phyloP scores from a whole-genome alignment of 1,284 basidiomycete genomes.

The Ustilago bromivora region DNA sequence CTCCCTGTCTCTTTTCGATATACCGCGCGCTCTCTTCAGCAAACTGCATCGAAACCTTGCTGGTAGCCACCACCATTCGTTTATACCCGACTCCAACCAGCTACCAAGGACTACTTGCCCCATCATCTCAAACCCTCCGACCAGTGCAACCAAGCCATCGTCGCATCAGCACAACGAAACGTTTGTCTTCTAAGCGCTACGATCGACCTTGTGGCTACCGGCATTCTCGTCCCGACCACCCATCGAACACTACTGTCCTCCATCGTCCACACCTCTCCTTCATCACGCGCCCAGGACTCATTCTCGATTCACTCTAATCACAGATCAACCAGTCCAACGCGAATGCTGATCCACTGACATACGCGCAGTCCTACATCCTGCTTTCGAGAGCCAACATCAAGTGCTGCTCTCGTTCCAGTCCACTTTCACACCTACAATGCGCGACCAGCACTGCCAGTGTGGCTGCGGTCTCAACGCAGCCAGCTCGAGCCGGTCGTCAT shows the following conservation, averaged over 20 bases:
- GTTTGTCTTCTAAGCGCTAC: no score
- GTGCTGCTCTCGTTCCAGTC: neutral
- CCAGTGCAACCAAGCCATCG: no score
- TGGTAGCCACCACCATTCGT: neutral
- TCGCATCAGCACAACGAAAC: no score
- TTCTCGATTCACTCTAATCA: neutral
- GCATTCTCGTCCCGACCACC: neutral
- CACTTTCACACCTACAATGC: conserved; percentile 7
- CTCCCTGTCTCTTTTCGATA: neutral
- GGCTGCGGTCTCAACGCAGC: conserved; percentile 35
- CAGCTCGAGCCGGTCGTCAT: conserved; percentile 24
- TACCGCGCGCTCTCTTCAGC: neutral
- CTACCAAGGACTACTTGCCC: no score
- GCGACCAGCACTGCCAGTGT: conserved; percentile 23
- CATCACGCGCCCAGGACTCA: neutral
- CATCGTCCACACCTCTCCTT: neutral
- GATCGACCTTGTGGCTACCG: neutral
- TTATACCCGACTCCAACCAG: neutral
- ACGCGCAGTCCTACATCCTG: neutral
- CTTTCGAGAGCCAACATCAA: conserved; percentile 7
- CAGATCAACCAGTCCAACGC: neutral
- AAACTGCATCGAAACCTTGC: neutral
- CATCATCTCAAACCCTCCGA: no score
- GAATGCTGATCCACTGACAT: conserved; percentile 1
- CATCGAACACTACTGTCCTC: neutral